phyloP scores from a whole-genome alignment of 345 rosid genomes.

The Physaria fendleri region DNA sequence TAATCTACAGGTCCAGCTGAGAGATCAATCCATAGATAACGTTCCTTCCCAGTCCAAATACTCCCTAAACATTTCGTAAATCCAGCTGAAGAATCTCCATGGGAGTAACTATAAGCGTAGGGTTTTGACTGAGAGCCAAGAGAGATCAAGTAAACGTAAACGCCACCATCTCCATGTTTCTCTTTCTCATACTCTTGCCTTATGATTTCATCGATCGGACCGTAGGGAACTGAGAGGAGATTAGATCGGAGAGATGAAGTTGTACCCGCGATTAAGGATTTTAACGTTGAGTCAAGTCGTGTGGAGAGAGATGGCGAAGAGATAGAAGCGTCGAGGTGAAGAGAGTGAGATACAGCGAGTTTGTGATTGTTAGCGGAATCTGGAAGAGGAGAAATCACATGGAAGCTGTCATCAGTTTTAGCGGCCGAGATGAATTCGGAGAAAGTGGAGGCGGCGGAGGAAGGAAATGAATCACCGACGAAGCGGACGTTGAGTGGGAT shows the following conservation, averaged over 20 bases:
- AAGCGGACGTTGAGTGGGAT: conserved; percentile 55
- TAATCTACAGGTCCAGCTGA: conserved; percentile 93
- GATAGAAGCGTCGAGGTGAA: conserved; percentile 44
- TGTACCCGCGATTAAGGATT: conserved; percentile 31
- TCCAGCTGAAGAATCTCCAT: conserved; percentile 77
- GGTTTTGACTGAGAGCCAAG: conserved; percentile 49
- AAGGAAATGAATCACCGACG: conserved; percentile 53
- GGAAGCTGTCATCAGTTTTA: conserved; percentile 29
- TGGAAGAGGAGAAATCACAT: conserved; percentile 40
- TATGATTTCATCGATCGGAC: conserved; percentile 46
- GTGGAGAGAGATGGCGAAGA: conserved; percentile 39
- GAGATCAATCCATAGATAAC: conserved; percentile 89
- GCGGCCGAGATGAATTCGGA: conserved; percentile 41
- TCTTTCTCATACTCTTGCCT: conserved; percentile 59
- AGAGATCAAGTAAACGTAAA: conserved; percentile 65
- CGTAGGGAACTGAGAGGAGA: conserved; percentile 53
- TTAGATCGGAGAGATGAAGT: conserved; percentile 57
- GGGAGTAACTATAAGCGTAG: conserved; percentile 68
- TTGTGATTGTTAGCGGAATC: conserved; percentile 28
- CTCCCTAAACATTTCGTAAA: conserved; percentile 76
- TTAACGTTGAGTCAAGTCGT: conserved; percentile 44
- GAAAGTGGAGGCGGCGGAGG: conserved; percentile 42
- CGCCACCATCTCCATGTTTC: conserved; percentile 52
- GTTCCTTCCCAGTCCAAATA: conserved; percentile 82
- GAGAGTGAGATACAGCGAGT: conserved; percentile 42